Percentiles rank a stretch among this genome's conserved stretches.
Conservation (phyloP, 345 rosid genomes). For the Citrus inodora region DNA sequence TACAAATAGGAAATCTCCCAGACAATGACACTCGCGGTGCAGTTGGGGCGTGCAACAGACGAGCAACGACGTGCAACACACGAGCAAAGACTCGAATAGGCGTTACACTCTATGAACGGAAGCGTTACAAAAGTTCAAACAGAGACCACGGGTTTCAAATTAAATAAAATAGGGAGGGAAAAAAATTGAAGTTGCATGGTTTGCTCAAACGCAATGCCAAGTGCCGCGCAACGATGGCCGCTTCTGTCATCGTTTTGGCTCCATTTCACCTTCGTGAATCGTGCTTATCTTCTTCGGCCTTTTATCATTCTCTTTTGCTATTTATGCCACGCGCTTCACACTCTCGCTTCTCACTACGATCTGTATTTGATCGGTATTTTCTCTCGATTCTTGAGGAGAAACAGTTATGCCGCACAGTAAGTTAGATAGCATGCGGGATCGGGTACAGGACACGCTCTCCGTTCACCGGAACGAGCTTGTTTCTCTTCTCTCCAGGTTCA, state of each 20-base stretch:
- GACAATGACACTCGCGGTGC: background rate
- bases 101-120: conserved; percentile 24
- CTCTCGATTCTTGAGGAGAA: background rate
- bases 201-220: conserved; percentile 20
- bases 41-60: conserved; percentile 13
- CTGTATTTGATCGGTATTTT: background rate
- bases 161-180: conserved; percentile 13
- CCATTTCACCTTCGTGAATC: background rate
- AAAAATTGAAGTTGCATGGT: background rate
- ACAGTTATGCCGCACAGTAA: conserved; percentile 24
- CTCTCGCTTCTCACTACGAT: no score
- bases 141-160: conserved; percentile 23
- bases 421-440: conserved; percentile 42
- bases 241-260: background rate
- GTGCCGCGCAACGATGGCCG: conserved; percentile 25
- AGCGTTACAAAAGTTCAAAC: background rate
- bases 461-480: conserved; percentile 48
- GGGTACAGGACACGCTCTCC: conserved; percentile 42
- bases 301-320: background rate
- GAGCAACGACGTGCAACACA: conserved; percentile 12
- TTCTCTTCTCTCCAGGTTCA: conserved; percentile 54
- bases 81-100: conserved; percentile 18
- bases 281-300: background rate
- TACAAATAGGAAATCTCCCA: background rate
- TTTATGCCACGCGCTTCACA: background rate